Base-by-base conservation (phyloP, 2,329 filamentous ascomycete genomes). In the Xylariaceae sp. region DNA sequence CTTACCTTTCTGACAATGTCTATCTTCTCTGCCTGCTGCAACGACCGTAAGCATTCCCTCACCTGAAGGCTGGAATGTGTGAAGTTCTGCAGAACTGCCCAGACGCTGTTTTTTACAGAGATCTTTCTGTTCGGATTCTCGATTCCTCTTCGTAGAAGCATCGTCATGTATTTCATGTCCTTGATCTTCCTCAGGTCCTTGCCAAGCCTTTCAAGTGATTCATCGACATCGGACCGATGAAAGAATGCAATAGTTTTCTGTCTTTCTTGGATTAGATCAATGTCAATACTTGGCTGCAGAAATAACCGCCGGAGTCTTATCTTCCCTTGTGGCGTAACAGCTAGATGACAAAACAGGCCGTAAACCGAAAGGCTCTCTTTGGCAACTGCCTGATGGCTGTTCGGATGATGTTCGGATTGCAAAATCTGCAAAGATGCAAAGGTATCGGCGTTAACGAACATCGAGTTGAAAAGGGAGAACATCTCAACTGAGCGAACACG, bases 361-460 rank as follows among this genome's bases (percentile, higher is more conserved):
- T 87, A 96, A 0, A 96, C 71, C 0, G 89, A 97, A 1, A 94
- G 75, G 14, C 83, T 87, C 69, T 95, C 90, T 66, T 92, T 96
- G 1, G 80, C 78, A 17, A 80, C 84, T 1, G 78, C 82, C 58
- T 85, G 87, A 54, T 92, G 87, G 42, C 81, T 84, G 62, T 90
- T 90, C 5, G 89, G 91, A 66, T 95, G 90, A 11, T 81, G 81
- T 65, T 96, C 91, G 1, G 86, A 83, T 48, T 87, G 85, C 22
- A 96, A 75, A 27, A 99, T 89, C 60, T 96, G 92, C 9, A 99
- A 77, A 1, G 90, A 90, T 12, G 82, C 70, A 39, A 97, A 72
- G 0, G 91, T 88, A 62, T 96, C 90, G 2, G 80, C 73, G 58
- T 89, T 94, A 57, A 96, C 75, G 61, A 94, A 89, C 83, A 92